Evolutionary conservation across 2,329 filamentous ascomycete species (phyloP), one percentile per base, ranked within the genome.

Genomic region (Cladosporium austrohemisphaericum): DNA sequence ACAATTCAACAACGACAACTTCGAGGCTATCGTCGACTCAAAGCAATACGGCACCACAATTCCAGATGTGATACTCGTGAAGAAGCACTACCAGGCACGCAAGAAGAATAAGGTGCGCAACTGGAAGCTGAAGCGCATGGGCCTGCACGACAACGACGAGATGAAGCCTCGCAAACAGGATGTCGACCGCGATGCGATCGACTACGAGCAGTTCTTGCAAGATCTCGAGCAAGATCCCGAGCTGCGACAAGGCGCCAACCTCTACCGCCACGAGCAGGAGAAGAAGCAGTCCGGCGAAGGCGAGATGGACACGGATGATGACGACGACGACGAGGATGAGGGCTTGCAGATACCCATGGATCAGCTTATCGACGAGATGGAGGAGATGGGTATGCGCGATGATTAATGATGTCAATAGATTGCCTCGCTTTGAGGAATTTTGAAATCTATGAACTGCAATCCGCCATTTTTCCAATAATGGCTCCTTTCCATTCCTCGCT

Each of bases 221-320:
- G 93, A 98, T 68, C 88, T 98, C 9, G 94, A 98, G 71, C 91
- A 97, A 66, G 93, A 98, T 67, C 79, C 86, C 45, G 93, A 98
- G 64, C 76, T 96, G 58, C 79, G 93, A 49, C 80, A 84, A 35
- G 90, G 89, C 1, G 74, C 98, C 65, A 87, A 88, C 37, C 68
- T 98, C 61, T 98, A 95, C 74, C 95, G 92, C 65, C 14, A 47
- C 4, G 23, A 38, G 25, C 71, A 77, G 74, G 78, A 76, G 53
- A 72, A 73, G 63, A 77, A 81, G 26, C 68, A 65, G 1, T 82
- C 85, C 52, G 81, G 79, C 61, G 74, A 84, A 43, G 84, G 80
- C 54, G 73, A 74, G 52, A 69, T 61, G 43, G 69, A 69, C 43
- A 65, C 62, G 29, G 62, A 86, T 71, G 63, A 79, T 67, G 69